These are phyloP conservation scores for Luvunga scandens DNA, from an alignment of 345 rosid genomes.

Conservation along the genomic window DNA sequence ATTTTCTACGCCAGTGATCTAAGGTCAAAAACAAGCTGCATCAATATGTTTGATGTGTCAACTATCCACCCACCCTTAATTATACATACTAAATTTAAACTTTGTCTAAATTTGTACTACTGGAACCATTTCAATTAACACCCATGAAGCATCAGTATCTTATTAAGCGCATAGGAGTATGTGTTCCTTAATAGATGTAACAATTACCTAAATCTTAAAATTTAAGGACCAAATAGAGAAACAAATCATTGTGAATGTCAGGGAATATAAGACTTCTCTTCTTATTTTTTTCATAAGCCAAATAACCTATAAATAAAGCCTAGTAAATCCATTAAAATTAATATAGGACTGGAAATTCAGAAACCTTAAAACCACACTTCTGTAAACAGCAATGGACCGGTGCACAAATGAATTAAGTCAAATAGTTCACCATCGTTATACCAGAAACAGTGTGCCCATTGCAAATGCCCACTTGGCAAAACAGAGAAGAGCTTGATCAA, in stretches of 20 bases:
- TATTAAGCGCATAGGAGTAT: too few relatives aligned
- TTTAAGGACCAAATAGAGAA: background rate
- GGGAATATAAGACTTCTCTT: background rate
- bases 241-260: background rate
- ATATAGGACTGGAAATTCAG: background rate
- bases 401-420: background rate
- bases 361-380: background rate
- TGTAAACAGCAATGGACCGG: background rate
- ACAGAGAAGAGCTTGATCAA: background rate
- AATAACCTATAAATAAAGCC: background rate
- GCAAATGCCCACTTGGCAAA: background rate
- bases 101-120: background rate
- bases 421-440: background rate
- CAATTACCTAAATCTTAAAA: background rate
- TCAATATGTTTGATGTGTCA: background rate
- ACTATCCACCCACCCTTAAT: background rate
- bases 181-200: background rate
- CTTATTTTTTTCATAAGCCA: background rate
- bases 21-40: background rate
- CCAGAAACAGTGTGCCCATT: background rate
- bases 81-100: background rate
- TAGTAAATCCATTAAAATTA: background rate
- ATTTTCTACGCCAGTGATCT: background rate
- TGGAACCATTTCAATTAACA: background rate
- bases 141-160: background rate